Evolutionary conservation across 192 early-diverging fungal species (phyloP), one percentile per base, ranked within the genome.

Genomic region (Coemansia sp.): DNA sequence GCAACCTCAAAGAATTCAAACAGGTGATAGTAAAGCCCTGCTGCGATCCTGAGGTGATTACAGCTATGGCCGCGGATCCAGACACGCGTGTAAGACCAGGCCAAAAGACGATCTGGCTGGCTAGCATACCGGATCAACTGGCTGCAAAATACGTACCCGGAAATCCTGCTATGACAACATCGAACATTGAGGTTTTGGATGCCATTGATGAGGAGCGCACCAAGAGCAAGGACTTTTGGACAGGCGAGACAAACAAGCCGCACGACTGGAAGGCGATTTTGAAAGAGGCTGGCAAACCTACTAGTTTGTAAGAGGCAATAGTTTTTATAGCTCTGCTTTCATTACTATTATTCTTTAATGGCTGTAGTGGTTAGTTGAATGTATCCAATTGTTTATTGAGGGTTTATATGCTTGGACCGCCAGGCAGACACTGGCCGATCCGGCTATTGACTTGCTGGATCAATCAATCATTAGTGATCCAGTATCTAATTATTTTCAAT

Each of bases 151-250:
- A 68, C 34, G n/a, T 24, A 15, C 25, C 31, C 0, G 64, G 58
- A 15, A 23, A 57, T 2, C 57, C 66, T 8, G 56, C 61, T 58
- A 52, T 66, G 31, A 21, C 8, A 6, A 40, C 17, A 4, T 52
- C 26, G 44, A 52, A 68, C 63, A 58, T 59, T 14, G 18, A 52
- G 21, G 68, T 81, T 31, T 1, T 76, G 3, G 23, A 65, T 0
- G 21, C 36, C 26, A 64, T 81, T 24, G 63, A 69, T 2, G 17
- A 25, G 4, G 79, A 71, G 60, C 38, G 66, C 11, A 11, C 57
- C 10, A 68, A 65, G 54, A 81, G 74, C 66, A 81, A 66, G 54
- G 70, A 64, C 18, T 81, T 81, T 51, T 81, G 79, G 79, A 47
- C 68, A 21, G 79, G 79, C 55, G 68, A 63, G 23, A 56, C 66